phyloP scores from a whole-genome alignment of 2,329 filamentous ascomycete species.

The Paecilomyces dactylethromorphus region DNA sequence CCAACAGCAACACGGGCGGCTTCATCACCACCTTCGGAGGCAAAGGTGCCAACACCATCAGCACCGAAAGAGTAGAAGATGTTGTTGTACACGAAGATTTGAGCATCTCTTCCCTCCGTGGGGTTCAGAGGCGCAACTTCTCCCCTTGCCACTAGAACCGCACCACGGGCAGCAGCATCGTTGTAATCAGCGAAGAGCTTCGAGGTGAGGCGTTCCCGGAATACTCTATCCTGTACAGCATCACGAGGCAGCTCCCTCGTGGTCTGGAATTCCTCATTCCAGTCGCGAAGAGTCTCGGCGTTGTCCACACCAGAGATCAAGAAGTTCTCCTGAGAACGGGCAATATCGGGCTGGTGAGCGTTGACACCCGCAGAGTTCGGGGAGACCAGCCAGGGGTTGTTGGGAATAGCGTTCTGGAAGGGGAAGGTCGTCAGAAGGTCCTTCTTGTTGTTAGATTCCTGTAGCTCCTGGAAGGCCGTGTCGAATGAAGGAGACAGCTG shows the following conservation, averaged over 20 bases:
- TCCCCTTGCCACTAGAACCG: conserved; percentile 83
- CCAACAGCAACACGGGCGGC: conserved; percentile 91
- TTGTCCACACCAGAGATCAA: conserved; percentile 87
- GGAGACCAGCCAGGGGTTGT: conserved; percentile 86
- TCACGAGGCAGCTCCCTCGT: conserved; percentile 91
- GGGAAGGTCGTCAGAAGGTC: conserved; percentile 91
- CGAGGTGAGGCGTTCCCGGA: conserved; percentile 85
- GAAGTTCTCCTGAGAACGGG: conserved; percentile 87
- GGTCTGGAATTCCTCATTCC: conserved; percentile 99
- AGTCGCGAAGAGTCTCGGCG: conserved; percentile 88
- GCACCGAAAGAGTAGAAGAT: conserved; percentile 99
- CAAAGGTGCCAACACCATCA: conserved; percentile 95
- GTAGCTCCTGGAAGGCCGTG: conserved; percentile 66
- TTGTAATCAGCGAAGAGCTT: conserved; percentile 98
- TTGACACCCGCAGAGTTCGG: conserved; percentile 55
- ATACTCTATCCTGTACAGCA: conserved; percentile 89
- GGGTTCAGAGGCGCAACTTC: conserved; percentile 93
- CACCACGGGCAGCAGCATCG: conserved; percentile 86
- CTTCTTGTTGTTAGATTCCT: conserved; percentile 76
- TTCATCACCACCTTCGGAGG: conserved; percentile 92
- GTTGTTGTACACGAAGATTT: conserved; percentile 99
- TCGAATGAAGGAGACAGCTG: conserved; percentile 79
- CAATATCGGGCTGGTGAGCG: conserved; percentile 73
- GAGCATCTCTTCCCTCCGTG: conserved; percentile 83
- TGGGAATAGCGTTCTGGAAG: conserved; percentile 88